Evolutionary conservation across 495 filamentous ascomycete species (phyloP).

Genomic region (Aspergillus mulundensis): DNA sequence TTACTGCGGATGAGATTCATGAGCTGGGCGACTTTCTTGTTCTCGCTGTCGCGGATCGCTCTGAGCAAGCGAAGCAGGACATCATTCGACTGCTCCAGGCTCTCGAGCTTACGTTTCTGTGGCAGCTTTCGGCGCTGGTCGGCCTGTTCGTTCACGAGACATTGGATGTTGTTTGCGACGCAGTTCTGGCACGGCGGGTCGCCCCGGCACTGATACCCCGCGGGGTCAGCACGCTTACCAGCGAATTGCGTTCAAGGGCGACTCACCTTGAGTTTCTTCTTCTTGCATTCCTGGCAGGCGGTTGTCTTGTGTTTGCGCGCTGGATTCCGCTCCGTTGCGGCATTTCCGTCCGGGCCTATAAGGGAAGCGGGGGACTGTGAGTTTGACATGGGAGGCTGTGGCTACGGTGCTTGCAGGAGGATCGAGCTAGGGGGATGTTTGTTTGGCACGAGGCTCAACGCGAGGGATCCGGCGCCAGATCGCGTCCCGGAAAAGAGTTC

Average conservation of each 20-base stretch:
- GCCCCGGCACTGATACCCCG: slow-evolving; percentile 23
- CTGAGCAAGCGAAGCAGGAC: slow-evolving; percentile 17
- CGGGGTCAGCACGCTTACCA: too few relatives aligned
- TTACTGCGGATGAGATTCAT: slow-evolving; percentile 28
- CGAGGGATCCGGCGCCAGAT: not conserved
- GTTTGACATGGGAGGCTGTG: not conserved
- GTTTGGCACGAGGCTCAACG: not conserved
- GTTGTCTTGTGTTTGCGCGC: slow-evolving; percentile 25
- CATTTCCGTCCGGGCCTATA: not conserved
- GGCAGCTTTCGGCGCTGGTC: slow-evolving; percentile 29
- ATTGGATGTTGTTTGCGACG: slow-evolving; percentile 22
- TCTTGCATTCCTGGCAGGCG: slow-evolving; percentile 27
- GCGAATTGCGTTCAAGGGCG: not conserved
- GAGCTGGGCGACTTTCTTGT: slow-evolving; percentile 20
- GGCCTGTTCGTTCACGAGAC: slow-evolving; percentile 24
- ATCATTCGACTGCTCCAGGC: slow-evolving; percentile 21
- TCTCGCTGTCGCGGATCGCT: slow-evolving; percentile 18
- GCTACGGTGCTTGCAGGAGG: not conserved
- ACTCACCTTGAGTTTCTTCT: slow-evolving; percentile 29
- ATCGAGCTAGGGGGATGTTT: not conserved
- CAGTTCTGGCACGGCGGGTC: slow-evolving; percentile 28
- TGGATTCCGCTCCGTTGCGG: slow-evolving; percentile 8
- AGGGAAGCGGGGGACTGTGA: not conserved
- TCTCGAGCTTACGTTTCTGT: slow-evolving; percentile 28
- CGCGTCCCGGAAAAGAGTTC: not conserved